Conservation (phyloP, 352 stramenopile species). For the Phytophthora sp. region DNA sequence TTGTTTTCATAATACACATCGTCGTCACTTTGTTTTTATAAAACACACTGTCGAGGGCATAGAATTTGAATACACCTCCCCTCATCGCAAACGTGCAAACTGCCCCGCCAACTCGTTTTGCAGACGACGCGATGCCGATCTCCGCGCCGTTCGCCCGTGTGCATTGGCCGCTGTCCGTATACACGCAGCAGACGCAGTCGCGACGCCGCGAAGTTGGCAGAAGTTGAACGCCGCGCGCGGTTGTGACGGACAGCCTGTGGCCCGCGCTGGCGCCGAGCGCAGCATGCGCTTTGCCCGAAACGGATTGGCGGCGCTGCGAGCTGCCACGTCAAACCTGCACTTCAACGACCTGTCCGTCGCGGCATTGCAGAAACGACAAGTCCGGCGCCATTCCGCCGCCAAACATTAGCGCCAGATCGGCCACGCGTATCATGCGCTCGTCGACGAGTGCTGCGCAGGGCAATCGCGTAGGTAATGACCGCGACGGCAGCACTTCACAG, state of each 20-base stretch:
- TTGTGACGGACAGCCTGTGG: constrained; percentile 16
- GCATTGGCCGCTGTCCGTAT: constrained; percentile 1
- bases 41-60: too few species aligned
- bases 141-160: not conserved
- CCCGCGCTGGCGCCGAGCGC: not conserved
- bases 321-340: constrained; percentile 12
- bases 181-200: not conserved
- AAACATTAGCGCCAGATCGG: too few species aligned
- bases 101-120: not conserved
- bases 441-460: too few species aligned
- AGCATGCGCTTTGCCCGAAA: constrained; percentile 9
- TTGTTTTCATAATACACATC: too few species aligned
- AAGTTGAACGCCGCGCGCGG: constrained; percentile 15
- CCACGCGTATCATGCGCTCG: too few species aligned
- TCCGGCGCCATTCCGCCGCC: not conserved
- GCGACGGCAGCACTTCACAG: too few species aligned
- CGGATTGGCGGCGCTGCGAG: constrained; percentile 2
- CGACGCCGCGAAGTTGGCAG: constrained; percentile 13
- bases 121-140: constrained; percentile 26
- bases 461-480: constrained; percentile 18
- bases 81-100: not conserved
- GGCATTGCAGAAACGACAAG: not conserved
- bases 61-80: too few species aligned
- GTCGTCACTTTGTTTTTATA: too few species aligned
- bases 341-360: constrained; percentile 15